Base-by-base conservation (phyloP, 495 filamentous ascomycete species). In the Talaromyces borbonicus region DNA sequence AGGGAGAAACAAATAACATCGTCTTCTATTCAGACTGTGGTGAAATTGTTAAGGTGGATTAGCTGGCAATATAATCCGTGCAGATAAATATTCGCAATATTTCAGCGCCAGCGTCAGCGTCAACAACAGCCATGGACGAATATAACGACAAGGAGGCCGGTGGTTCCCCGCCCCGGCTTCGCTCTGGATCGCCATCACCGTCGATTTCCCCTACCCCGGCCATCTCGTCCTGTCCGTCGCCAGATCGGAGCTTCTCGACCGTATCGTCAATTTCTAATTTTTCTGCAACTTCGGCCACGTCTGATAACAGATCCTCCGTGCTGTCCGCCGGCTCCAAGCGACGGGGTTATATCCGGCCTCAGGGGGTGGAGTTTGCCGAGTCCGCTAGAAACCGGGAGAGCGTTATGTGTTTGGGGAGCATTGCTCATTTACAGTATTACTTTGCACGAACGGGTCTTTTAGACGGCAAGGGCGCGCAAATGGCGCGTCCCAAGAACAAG, bases 341-440 rank as follows among this genome's bases (percentile, higher is more conserved):
- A 54, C 74, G 90, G 46, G 90, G 90, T 22, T 96, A 89, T 66
- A 84, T 94, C 61, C 82, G 92, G 42, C 89, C 93, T 0, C 85
- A 90, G 61, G 87, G 83, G 22, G 95, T 85, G 26, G 78, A 87
- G 54, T 98, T 98, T 61, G 84, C 92, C 8, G 82, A 83, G 23
- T 97, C 92, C 26, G 92, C 92, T 42, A 79, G 78, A 51, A 84
- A 86, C 35, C 72, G 92, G 48, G 89, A 97, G 51, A 95, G 88
- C 54, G 92, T 98, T 46, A 80, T 96, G 75, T 95, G 85, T 57
- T 66, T 98, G 50, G 92, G 92, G 19, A 95, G 89, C 58, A 98
- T 98, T 54, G 87, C 90, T 37, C 92, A 98, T 66, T 67, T 98
- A 53, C 92, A 98, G 56, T 95, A 98, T 62, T 98, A 97, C 61